phyloP scores from a whole-genome alignment of 2,329 filamentous ascomycete species.

The Aureobasidium sp. region DNA sequence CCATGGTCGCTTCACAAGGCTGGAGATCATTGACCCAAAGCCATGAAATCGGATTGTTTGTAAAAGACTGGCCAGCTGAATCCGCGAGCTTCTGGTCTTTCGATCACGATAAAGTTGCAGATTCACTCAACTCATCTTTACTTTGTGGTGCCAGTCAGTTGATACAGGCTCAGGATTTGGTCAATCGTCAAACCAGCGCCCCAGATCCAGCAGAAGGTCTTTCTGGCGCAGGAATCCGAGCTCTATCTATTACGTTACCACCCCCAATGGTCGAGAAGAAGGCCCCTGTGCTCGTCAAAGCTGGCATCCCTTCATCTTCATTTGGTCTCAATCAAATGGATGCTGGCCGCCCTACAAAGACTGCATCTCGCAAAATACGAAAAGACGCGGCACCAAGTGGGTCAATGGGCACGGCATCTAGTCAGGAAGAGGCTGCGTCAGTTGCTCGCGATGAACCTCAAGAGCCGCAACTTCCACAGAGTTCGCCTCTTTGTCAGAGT shows the following conservation, averaged over 20 bases:
- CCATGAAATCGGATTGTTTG: conserved; percentile 71
- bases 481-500: conserved; percentile 52
- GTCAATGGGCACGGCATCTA: background rate
- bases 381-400: no score
- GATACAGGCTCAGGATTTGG: conserved; percentile 48
- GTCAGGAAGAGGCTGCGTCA: background rate
- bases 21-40: conserved; percentile 62
- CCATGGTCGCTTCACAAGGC: conserved; percentile 52
- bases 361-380: background rate
- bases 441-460: background rate
- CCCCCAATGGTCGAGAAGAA: conserved; percentile 12
- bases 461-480: conserved; percentile 25
- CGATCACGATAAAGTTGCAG: conserved; percentile 31
- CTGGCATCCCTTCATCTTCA: conserved; percentile 36
- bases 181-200: conserved; percentile 34
- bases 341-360: conserved; percentile 22
- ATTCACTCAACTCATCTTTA: conserved; percentile 30
- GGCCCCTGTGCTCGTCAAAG: conserved; percentile 4
- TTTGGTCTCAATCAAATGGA: conserved; percentile 33
- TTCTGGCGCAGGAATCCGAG: conserved; percentile 26
- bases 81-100: conserved; percentile 63
- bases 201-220: conserved; percentile 29
- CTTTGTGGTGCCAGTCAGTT: conserved; percentile 54
- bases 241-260: conserved; percentile 21
- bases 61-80: conserved; percentile 59